Evolutionary conservation across 1,284 basidiomycete species (phyloP).

Genomic region (Singerocomus inundabilis): DNA sequence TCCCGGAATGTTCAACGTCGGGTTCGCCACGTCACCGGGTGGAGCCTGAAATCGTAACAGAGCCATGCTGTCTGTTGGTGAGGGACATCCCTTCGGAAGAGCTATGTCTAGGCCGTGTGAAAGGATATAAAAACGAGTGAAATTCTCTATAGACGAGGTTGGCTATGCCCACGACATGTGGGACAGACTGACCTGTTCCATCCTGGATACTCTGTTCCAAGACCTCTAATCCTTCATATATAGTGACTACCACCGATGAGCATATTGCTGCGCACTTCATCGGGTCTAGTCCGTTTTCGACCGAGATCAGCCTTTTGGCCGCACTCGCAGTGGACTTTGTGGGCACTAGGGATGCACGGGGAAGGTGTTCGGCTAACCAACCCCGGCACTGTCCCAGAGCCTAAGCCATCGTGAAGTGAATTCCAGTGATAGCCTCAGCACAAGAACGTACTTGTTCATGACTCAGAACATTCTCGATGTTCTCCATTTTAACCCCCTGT

Average conservation of each 20-base stretch:
- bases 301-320: slow-evolving; percentile 48
- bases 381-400: slow-evolving; percentile 73
- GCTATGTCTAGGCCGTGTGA: slow-evolving; percentile 34
- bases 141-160: slow-evolving; percentile 46
- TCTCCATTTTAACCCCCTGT: slow-evolving; percentile 48
- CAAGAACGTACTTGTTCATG: slow-evolving; percentile 65
- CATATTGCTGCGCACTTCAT: slow-evolving; percentile 67
- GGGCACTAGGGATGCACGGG: slow-evolving; percentile 49
- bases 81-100: slow-evolving; percentile 22
- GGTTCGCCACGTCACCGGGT: background rate
- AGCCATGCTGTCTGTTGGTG: slow-evolving; percentile 32
- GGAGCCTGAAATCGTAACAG: slow-evolving; percentile 38
- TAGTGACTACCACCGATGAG: slow-evolving; percentile 56
- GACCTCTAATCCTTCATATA: slow-evolving; percentile 58
- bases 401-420: slow-evolving; percentile 36
- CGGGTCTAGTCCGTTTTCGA: slow-evolving; percentile 33
- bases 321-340: slow-evolving; percentile 69
- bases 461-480: slow-evolving; percentile 60
- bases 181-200: slow-evolving; percentile 41
- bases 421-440: background rate
- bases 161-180: background rate
- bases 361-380: slow-evolving; percentile 55
- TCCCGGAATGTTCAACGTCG: slow-evolving; percentile 13
- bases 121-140: slow-evolving; percentile 62
- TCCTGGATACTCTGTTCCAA: slow-evolving; percentile 64